Percentiles rank a stretch among this genome's conserved stretches.
Conservation (phyloP, 139 green algal genomes). For the Auxenochlorella protothecoides region DNA sequence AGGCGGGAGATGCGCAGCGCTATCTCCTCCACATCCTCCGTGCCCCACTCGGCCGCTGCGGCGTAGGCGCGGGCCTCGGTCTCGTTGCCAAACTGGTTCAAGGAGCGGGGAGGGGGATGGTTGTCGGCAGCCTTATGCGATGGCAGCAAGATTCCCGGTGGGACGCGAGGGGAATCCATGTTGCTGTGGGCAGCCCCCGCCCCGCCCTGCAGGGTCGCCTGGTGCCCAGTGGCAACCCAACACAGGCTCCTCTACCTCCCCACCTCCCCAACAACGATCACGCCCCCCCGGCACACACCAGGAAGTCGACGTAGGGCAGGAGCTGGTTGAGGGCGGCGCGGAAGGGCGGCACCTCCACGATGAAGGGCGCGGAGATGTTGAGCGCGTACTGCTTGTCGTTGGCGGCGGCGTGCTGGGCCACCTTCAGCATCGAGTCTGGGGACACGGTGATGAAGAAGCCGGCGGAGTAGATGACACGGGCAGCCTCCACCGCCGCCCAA, state of each 20-base stretch:
- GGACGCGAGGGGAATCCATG: too few relatives aligned
- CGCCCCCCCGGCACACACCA: constrained; percentile 24
- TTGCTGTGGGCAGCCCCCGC: too few relatives aligned
- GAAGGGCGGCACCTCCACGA: constrained; percentile 86
- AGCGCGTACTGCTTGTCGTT: constrained; percentile 80
- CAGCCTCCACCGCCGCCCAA: constrained; percentile 73
- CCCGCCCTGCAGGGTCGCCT: background rate
- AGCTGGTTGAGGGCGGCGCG: constrained; percentile 71
- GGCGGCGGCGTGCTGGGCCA: constrained; percentile 72
- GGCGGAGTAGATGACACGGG: constrained; percentile 82
- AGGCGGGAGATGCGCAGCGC: constrained; percentile 69
- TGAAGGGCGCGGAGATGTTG: constrained; percentile 95
- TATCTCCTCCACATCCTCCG: constrained; percentile 71
- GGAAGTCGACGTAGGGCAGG: constrained; percentile 85
- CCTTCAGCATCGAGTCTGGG: constrained; percentile 70
- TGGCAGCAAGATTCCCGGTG: too few relatives aligned
- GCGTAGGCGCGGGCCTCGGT: constrained; percentile 88
- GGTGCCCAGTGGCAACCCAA: background rate
- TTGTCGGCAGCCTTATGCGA: too few relatives aligned
- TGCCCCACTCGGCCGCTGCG: constrained; percentile 82
- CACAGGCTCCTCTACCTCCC: background rate
- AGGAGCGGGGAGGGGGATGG: too few relatives aligned
- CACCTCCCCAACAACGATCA: background rate
- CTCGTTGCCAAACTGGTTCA: constrained; percentile 84
- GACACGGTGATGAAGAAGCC: constrained; percentile 99